Percentiles rank a stretch among this genome's conserved stretches.
Conservation (phyloP, 2,329 filamentous ascomycete species). For the Ceratocystis diversiconidia region DNA sequence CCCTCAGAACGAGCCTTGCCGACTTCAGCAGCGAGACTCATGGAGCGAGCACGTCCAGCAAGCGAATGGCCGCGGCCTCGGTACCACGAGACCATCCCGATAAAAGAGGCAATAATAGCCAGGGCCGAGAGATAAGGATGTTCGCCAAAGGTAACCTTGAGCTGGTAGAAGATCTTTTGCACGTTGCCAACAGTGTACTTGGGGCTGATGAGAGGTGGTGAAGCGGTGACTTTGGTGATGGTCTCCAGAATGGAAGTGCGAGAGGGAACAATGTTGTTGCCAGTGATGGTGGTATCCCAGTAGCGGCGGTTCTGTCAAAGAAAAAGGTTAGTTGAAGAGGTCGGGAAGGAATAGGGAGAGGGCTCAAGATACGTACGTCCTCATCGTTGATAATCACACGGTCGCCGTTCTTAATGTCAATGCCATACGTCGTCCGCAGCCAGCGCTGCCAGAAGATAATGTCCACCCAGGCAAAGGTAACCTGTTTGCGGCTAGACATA, state of each 20-base stretch:
- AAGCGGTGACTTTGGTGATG: constrained; percentile 53
- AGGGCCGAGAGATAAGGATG: constrained; percentile 45
- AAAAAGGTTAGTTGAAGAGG: background rate
- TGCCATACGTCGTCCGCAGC: constrained; percentile 87
- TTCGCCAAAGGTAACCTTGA: constrained; percentile 42
- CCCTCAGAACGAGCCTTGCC: constrained; percentile 13
- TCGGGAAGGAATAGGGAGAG: background rate
- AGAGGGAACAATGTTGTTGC: constrained; percentile 77
- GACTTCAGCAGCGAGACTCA: constrained; percentile 15
- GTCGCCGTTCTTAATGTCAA: constrained; percentile 77
- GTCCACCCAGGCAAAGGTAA: constrained; percentile 94
- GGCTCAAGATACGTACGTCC: constrained; percentile 51
- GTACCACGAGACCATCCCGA: constrained; percentile 29
- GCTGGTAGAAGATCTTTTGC: constrained; percentile 56
- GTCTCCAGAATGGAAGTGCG: constrained; percentile 87
- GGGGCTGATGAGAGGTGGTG: constrained; percentile 55
- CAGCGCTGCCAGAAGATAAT: constrained; percentile 95
- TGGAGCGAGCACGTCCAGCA: constrained; percentile 14
- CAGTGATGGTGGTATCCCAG: constrained; percentile 84
- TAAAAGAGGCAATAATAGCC: constrained; percentile 29
- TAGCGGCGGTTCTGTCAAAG: constrained; percentile 64
- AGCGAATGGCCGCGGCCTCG: constrained; percentile 33
- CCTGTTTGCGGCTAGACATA: constrained; percentile 71
- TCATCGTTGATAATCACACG: constrained; percentile 94
- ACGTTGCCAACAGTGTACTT: constrained; percentile 65